A percentile compares a stretch with the other conserved stretches of the same genome.
Conservation (phyloP, 305 asterid genomes). For the Fraxinus floribunda region DNA sequence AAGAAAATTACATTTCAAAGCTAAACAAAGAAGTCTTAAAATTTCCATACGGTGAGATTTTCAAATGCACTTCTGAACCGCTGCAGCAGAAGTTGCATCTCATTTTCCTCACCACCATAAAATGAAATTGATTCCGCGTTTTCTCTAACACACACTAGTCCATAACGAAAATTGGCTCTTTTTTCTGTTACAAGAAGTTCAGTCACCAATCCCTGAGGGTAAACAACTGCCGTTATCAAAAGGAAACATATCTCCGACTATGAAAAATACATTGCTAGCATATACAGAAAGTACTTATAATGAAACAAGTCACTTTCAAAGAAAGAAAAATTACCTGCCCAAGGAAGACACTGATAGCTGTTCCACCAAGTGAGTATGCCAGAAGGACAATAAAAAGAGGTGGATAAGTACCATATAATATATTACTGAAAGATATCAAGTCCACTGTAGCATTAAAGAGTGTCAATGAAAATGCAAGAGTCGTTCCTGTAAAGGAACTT, state of each 20-base stretch:
- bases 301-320: slow-evolving; percentile 4
- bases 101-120: slow-evolving; percentile 86
- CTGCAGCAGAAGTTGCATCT: slow-evolving; percentile 66
- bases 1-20: slow-evolving; percentile 7
- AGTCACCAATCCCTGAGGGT: slow-evolving; percentile 66
- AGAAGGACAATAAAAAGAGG: slow-evolving; percentile 77
- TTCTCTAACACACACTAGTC: slow-evolving; percentile 84
- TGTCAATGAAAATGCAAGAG: slow-evolving; percentile 78
- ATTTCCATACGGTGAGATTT: slow-evolving; percentile 61
- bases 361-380: slow-evolving; percentile 80
- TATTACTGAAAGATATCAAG: slow-evolving; percentile 83
- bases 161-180: slow-evolving; percentile 92
- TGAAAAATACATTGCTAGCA: neutral
- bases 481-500: slow-evolving; percentile 85
- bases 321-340: slow-evolving; percentile 62
- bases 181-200: slow-evolving; percentile 88
- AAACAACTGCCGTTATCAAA: slow-evolving; percentile 10
- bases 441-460: slow-evolving; percentile 79
- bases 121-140: slow-evolving; percentile 93
- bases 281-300: neutral
- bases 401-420: slow-evolving; percentile 78
- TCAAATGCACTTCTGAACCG: slow-evolving; percentile 81
- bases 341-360: slow-evolving; percentile 76
- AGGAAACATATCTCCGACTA: slow-evolving; percentile 1
- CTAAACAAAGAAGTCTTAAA: slow-evolving; percentile 14